Conservation (phyloP, 495 filamentous ascomycete species). For the Neurospora sp. region DNA sequence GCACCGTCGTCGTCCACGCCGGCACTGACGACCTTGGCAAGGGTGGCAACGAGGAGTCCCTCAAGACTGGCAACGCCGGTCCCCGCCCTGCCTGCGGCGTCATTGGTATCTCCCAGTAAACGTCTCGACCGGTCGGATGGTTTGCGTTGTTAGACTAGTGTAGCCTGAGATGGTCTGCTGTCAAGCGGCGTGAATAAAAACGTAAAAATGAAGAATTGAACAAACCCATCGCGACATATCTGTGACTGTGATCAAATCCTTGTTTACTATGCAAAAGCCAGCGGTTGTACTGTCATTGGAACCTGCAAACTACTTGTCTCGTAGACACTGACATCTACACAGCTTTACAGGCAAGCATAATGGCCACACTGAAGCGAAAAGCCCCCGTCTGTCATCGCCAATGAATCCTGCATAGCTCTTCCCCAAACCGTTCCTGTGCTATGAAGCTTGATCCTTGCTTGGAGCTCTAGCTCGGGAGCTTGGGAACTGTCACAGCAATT, state of each 20-base stretch:
- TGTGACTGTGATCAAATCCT: background rate
- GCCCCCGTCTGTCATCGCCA: background rate
- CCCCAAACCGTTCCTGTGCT: background rate
- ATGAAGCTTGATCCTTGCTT: background rate
- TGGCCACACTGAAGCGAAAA: background rate
- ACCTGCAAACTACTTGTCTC: background rate
- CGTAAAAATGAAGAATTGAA: background rate
- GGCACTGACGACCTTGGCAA: conserved; percentile 93
- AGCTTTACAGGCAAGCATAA: background rate
- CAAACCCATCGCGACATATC: no score
- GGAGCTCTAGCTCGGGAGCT: background rate
- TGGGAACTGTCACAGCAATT: background rate
- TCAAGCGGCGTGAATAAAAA: background rate
- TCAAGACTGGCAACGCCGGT: conserved; percentile 96
- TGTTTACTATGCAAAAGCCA: background rate
- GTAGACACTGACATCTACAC: background rate
- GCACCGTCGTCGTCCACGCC: conserved; percentile 87
- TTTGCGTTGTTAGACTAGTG: background rate
- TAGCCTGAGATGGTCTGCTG: background rate
- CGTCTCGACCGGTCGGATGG: background rate
- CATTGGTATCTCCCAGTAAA: conserved; percentile 70
- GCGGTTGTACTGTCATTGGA: background rate
- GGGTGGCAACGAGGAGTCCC: conserved; percentile 82
- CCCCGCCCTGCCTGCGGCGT: conserved; percentile 90
- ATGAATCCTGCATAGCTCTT: background rate